These are phyloP conservation scores for Suillus americanus DNA, from an alignment of 768 basidiomycete species.

Conservation along the genomic window DNA sequence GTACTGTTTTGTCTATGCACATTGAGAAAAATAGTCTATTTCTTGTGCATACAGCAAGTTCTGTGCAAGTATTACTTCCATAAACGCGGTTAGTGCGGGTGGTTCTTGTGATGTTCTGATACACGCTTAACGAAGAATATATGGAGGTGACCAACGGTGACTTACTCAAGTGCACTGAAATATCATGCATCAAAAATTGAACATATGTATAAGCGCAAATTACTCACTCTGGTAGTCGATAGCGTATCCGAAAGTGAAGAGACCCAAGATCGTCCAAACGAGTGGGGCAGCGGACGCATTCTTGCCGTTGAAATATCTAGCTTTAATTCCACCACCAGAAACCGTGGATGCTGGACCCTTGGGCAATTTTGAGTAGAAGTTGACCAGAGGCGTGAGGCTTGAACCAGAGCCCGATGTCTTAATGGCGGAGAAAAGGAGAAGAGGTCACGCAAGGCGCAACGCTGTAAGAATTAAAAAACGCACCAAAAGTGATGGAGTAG, in stretches of 20 bases:
- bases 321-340: conserved; percentile 77
- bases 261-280: conserved; percentile 56
- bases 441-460: conserved; percentile 8
- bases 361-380: conserved; percentile 96
- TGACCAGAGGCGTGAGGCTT: conserved; percentile 81
- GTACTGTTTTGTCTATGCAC: background rate
- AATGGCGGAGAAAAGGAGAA: conserved; percentile 6
- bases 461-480: background rate
- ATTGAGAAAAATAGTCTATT: conserved; percentile 22
- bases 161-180: conserved; percentile 82
- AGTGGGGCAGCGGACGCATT: conserved; percentile 79
- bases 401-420: conserved; percentile 83
- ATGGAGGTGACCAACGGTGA: conserved; percentile 10
- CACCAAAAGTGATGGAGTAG: conserved; percentile 87
- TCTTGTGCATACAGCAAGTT: conserved; percentile 6
- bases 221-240: conserved; percentile 87
- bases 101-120: conserved; percentile 88
- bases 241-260: conserved; percentile 82
- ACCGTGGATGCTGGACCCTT: conserved; percentile 75
- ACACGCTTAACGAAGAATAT: conserved; percentile 18
- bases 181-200: conserved; percentile 11
- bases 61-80: conserved; percentile 9
- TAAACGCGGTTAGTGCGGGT: conserved; percentile 57
- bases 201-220: background rate
- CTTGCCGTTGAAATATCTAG: conserved; percentile 79